Evolutionary conservation across 768 basidiomycete genomes (phyloP).

Genomic region (Xerocomus potaroensis): DNA sequence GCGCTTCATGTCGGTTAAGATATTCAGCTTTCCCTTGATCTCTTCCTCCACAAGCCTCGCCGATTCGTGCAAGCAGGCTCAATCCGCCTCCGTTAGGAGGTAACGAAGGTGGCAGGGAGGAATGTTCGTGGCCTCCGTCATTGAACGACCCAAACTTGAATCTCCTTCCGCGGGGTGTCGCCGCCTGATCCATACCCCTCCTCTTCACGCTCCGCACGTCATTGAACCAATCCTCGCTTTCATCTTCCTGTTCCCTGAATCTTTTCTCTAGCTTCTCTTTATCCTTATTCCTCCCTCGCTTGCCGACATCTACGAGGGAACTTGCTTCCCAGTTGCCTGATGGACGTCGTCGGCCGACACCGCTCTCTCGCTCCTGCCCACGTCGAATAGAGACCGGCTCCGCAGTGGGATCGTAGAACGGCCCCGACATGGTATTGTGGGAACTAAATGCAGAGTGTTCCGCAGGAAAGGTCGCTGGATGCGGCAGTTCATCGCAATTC

Average conservation of each 20-base stretch:
- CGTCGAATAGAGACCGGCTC: slow-evolving; percentile 32
- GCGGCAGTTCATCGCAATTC: slow-evolving; percentile 55
- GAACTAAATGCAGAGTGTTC: slow-evolving; percentile 68
- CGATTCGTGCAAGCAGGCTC: slow-evolving; percentile 36
- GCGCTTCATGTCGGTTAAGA: slow-evolving; percentile 5
- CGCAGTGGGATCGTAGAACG: slow-evolving; percentile 51
- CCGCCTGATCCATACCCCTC: slow-evolving; percentile 20
- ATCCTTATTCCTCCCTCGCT: slow-evolving; percentile 57
- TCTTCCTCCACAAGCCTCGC: slow-evolving; percentile 9
- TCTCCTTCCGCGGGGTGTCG: slow-evolving; percentile 27
- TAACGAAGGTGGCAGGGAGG: slow-evolving; percentile 12
- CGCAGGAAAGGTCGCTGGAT: slow-evolving; percentile 36
- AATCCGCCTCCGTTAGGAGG: slow-evolving; percentile 17
- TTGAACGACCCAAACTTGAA: slow-evolving; percentile 36
- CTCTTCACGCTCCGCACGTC: slow-evolving; percentile 30
- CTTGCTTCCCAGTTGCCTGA: slow-evolving; percentile 44
- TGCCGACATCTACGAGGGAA: slow-evolving; percentile 60
- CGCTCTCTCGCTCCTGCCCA: slow-evolving; percentile 26
- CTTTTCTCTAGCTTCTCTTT: slow-evolving; percentile 51
- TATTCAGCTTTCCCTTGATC: slow-evolving; percentile 3
- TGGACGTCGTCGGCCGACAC: slow-evolving; percentile 27
- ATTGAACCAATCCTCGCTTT: slow-evolving; percentile 66
- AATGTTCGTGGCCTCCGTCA: slow-evolving; percentile 24
- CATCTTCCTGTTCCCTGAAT: slow-evolving; percentile 50
- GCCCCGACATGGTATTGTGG: slow-evolving; percentile 58